Base-by-base conservation (phyloP, 805 yeast genomes). In the Yamadazyma insecticola region DNA sequence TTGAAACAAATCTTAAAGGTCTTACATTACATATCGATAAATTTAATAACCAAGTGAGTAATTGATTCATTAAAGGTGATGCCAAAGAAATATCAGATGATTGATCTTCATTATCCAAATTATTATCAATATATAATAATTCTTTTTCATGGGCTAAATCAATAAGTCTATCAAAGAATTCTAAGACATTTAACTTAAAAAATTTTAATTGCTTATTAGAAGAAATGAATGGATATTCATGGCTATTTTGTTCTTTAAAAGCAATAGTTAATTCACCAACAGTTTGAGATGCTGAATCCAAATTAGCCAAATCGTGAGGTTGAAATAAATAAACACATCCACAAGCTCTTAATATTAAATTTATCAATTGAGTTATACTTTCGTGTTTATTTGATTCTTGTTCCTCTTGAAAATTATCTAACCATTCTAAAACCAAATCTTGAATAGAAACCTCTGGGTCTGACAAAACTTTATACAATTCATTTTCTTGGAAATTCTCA, bases 41-140 rank as follows among this genome's bases (percentile, higher is more conserved):
- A 0, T 87, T 72, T 1, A 81, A 68, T 11, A 88, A 55, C 97
- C 97, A 88, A 4, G 83, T 74, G 17, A 83, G 49, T 2, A 85
- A 33, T 34, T 74, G 74, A 26, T 65, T 76, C 57, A 76, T 58
- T 18, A 84, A 52, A 1, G 62, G 60, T 1, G 70, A 56, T 1
- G 59, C 40, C n/a, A 55, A 39, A 1, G 57, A 48, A n/a, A n/a
- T n/a, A n/a, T n/a, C n/a, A n/a, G n/a, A n/a, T n/a, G n/a, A n/a
- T n/a, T n/a, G n/a, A 13, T 44, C 48, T 3, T 37, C 36, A 13
- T 40, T 34, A n/a, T 26, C 26, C 7, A 15, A 14, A 1, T 40
- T 34, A 2, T 30, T 37, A 9, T 39, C 40, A 10, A 56, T 66
- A 47, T 72, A 81, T 8, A 86, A 50, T 6, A 72, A 37, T 6